Conservation (phyloP, 2,329 filamentous ascomycete species). For the Exophiala xenobiotica region DNA sequence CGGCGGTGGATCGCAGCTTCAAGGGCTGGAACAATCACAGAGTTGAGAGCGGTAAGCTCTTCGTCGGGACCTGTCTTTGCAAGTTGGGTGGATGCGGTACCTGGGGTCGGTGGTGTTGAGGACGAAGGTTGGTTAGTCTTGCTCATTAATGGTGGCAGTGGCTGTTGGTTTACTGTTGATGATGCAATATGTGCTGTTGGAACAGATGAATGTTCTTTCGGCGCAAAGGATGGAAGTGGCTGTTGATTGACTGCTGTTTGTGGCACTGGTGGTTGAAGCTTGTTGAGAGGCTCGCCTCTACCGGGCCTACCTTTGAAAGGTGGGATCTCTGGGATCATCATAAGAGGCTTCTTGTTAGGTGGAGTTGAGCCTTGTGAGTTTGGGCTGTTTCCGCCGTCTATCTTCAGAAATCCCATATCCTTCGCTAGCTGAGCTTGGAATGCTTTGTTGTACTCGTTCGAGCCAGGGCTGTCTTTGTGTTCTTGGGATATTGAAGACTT, state of each 20-base stretch:
- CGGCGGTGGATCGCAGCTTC: conserved; percentile 87
- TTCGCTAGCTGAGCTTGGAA: conserved; percentile 43
- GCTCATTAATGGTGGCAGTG: conserved; percentile 18
- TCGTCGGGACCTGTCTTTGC: conserved; percentile 52
- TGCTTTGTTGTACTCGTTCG: conserved; percentile 43
- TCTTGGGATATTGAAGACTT: conserved; percentile 31
- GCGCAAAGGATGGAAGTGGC: conserved; percentile 34
- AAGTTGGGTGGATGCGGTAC: conserved; percentile 12
- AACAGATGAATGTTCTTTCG: conserved; percentile 22
- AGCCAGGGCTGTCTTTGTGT: conserved; percentile 39
- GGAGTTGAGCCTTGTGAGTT: conserved; percentile 17
- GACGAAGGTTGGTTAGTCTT: conserved; percentile 15
- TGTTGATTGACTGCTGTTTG: conserved; percentile 30
- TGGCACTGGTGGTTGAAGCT: conserved; percentile 28
- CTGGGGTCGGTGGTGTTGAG: conserved; percentile 34
- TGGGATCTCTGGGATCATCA: conserved; percentile 36
- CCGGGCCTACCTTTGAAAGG: conserved; percentile 34
- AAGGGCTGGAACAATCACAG: conserved; percentile 89
- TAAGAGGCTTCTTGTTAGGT: conserved; percentile 33
- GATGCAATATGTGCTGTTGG: conserved; percentile 18
- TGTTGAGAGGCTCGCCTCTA: conserved; percentile 27
- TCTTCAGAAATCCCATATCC: conserved; percentile 42
- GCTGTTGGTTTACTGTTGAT: conserved; percentile 21
- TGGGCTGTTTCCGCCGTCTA: conserved; percentile 34
- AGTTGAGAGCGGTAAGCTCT: conserved; percentile 82